Percentiles rank a stretch among this genome's conserved stretches.
Evolutionary conservation across 352 stramenopile genomes (phyloP).

Genomic region (Lagenidium giganteum): DNA sequence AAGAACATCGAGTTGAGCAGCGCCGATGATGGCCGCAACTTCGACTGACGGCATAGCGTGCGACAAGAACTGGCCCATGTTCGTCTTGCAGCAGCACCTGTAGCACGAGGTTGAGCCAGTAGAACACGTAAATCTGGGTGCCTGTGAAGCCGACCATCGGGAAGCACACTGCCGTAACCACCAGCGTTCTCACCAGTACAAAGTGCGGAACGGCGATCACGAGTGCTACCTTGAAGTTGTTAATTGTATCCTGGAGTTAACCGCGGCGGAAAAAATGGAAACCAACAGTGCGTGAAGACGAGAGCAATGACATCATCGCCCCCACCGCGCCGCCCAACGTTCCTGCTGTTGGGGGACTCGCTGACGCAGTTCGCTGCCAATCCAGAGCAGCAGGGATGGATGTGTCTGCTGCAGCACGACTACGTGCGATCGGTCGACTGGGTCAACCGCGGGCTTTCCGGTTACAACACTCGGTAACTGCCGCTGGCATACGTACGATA

Average conservation of each 20-base stretch:
- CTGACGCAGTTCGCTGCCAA: slow-evolving; percentile 46
- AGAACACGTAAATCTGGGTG: slow-evolving; percentile 14
- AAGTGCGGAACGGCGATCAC: too few species aligned
- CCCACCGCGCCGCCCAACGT: slow-evolving; percentile 27
- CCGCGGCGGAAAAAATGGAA: too few species aligned
- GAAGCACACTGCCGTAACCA: slow-evolving; percentile 31
- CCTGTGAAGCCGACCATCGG: slow-evolving; percentile 33
- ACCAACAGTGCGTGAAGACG: too few species aligned
- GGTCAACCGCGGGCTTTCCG: slow-evolving; percentile 44
- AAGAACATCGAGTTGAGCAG: too few species aligned
- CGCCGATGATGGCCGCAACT: slow-evolving; percentile 17
- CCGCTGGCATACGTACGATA: neutral
- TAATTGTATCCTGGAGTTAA: too few species aligned
- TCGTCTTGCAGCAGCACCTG: slow-evolving; percentile 27
- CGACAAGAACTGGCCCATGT: slow-evolving; percentile 29
- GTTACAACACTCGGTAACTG: slow-evolving; percentile 65
- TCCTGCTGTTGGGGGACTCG: slow-evolving; percentile 60
- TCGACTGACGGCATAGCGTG: slow-evolving; percentile 25
- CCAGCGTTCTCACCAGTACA: slow-evolving; percentile 13
- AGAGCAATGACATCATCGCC: too few species aligned
- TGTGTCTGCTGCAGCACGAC: slow-evolving; percentile 32
- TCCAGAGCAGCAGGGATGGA: slow-evolving; percentile 32
- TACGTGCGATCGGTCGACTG: slow-evolving; percentile 51
- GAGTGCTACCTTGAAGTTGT: too few species aligned
- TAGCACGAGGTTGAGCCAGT: slow-evolving; percentile 27